Evolutionary conservation across 495 filamentous ascomycete species (phyloP), one percentile per base, ranked within the genome.

Genomic region (Lichina pygmaea): DNA sequence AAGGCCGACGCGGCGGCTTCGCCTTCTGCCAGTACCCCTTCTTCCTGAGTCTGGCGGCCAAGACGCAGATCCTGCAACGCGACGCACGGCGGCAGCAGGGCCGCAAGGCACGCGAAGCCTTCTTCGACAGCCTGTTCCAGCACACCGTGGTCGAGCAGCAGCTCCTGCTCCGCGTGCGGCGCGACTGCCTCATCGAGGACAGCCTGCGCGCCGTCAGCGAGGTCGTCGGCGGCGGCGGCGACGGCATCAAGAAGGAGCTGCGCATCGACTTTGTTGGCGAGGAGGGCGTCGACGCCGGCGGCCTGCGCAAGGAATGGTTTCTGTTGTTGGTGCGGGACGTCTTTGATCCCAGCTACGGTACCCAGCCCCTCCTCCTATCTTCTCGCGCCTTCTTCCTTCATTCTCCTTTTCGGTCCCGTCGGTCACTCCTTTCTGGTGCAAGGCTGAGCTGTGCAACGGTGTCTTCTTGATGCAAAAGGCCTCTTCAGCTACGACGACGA

Each of bases 401-500:
- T 17, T 11, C 36, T 47, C 33, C 38, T 10, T 24, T 47, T 16
- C 24, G 24, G 24, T 24, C 4, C 4, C 38, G 15, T 40, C 4
- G 2, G n/a, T 40, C 38, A n/a, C 12, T n/a, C 38, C 12, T 15
- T n/a, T n/a, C 42, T 44, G n/a, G 31, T 24, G 42, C 42, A 3
- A 44, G 13, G 17, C 17, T 44, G 17, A 44, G 12, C 24, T 24
- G 24, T 24, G 24, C 24, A 24, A 24, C 4, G 24, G 24, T n/a
- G 30, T 24, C 24, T 4, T 24, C 4, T 24, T 24, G 24, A 1
- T 4, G 4, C 24, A 24, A 39, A 38, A 86, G 82, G 84, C 0
- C 71, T 93, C 54, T 93, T 93, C 56, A 62, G 79, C 13, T 95
- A 93, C 60, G 86, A 93, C 50, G 82, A 93, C n/a, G 86, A 95